Percentiles rank a stretch among this genome's conserved stretches.
These are phyloP conservation scores for Boechera stricta DNA, from an alignment of 345 rosid genomes.

Conservation along the genomic window DNA sequence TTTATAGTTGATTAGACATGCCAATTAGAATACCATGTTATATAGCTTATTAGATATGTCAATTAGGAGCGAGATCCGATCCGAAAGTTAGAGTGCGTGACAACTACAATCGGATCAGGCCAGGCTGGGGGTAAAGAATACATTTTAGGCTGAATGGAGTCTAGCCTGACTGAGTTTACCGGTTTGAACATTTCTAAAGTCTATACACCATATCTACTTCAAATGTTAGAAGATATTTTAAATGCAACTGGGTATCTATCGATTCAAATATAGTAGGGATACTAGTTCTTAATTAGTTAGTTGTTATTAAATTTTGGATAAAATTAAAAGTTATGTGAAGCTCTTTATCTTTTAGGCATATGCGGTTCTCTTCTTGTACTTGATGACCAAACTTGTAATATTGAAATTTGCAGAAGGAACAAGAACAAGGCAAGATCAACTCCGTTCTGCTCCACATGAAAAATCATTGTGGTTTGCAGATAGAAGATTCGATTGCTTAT, in stretches of 20 bases:
- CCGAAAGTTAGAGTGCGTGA: too few relatives aligned
- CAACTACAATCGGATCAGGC: too few relatives aligned
- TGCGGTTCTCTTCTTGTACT: conserved; percentile 5
- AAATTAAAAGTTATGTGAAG: background rate
- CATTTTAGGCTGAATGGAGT: too few relatives aligned
- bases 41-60: background rate
- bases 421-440: conserved; percentile 55
- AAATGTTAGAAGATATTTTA: background rate
- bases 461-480: conserved; percentile 34
- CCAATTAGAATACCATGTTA: background rate
- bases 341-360: conserved; percentile 7
- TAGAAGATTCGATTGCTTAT: conserved; percentile 51
- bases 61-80: too few relatives aligned
- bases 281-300: background rate
- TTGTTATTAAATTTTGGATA: background rate
- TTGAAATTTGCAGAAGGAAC: conserved; percentile 49
- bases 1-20: background rate
- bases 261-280: background rate
- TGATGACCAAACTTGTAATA: background rate
- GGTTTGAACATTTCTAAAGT: background rate
- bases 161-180: too few relatives aligned
- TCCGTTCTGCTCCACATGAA: conserved; percentile 49
- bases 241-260: background rate
- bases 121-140: too few relatives aligned
- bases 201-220: background rate